A percentile compares a stretch with the other conserved stretches of the same genome.
Conservation (phyloP, 2,329 filamentous ascomycete species). For the Aspergillus phoenicis region DNA sequence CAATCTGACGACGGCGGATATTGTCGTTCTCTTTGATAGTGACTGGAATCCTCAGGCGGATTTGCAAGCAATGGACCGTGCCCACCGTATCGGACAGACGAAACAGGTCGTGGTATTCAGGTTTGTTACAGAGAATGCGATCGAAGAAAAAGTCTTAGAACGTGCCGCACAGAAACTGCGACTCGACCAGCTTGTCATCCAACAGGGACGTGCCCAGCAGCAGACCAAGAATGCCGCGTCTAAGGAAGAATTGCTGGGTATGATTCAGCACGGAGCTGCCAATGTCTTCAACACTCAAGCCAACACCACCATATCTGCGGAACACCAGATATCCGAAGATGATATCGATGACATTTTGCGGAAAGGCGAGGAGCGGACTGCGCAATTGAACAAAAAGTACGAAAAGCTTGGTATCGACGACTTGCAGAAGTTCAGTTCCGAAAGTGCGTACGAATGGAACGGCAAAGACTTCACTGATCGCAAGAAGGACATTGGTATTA, state of each 20-base stretch:
- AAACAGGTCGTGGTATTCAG: slow-evolving; percentile 97
- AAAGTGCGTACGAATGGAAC: slow-evolving; percentile 99
- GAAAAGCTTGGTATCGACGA: slow-evolving; percentile 97
- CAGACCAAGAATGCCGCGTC: slow-evolving; percentile 88
- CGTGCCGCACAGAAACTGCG: slow-evolving; percentile 95
- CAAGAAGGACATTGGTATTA: slow-evolving; percentile 89
- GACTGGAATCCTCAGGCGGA: slow-evolving; percentile 99
- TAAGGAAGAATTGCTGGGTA: slow-evolving; percentile 92
- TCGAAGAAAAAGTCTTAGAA: slow-evolving; percentile 97
- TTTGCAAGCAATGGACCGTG: slow-evolving; percentile 97
- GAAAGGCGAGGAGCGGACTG: slow-evolving; percentile 85
- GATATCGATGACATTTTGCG: slow-evolving; percentile 88
- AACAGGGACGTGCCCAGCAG: slow-evolving; percentile 91
- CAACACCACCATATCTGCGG: slow-evolving; percentile 60
- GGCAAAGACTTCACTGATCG: slow-evolving; percentile 90
- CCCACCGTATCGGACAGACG: slow-evolving; percentile 96
- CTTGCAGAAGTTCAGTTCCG: slow-evolving; percentile 94
- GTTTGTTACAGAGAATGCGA: slow-evolving; percentile 96
- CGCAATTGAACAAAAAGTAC: slow-evolving; percentile 88
- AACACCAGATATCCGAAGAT: slow-evolving; percentile 72
- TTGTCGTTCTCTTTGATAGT: slow-evolving; percentile 94
- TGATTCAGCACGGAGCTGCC: slow-evolving; percentile 99
- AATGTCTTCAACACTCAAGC: slow-evolving; percentile 82
- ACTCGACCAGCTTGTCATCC: slow-evolving; percentile 94
- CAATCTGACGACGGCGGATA: slow-evolving; percentile 92